Conservation (phyloP, 306 rosid genomes). For the Pyrus pyrifolia region DNA sequence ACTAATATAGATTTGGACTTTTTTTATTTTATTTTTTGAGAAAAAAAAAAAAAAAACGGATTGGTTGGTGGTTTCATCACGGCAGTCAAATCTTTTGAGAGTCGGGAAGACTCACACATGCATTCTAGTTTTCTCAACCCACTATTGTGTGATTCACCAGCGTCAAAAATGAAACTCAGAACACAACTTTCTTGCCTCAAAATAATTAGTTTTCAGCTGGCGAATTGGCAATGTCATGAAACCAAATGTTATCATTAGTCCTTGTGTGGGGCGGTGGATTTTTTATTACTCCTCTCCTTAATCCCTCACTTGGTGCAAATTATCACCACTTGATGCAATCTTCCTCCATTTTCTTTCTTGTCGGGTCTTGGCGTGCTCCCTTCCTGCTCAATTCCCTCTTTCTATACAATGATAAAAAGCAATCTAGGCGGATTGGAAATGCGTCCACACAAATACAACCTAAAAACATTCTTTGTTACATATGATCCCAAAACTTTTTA, state of each 20-base stretch:
- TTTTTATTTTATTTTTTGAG: no score
- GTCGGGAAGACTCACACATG: accelerated
- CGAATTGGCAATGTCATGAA: neutral
- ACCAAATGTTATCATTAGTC: slow-evolving; percentile 3
- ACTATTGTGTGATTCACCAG: no score
- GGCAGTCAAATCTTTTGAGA: no score
- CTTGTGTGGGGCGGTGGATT: slow-evolving; percentile 27
- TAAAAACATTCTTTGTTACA: no score
- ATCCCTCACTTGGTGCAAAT: slow-evolving; percentile 38
- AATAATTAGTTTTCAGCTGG: neutral
- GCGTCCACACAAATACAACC: no score
- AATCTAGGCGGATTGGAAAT: no score
- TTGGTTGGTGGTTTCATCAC: accelerated
- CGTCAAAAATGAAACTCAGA: accelerated
- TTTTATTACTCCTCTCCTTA: slow-evolving; percentile 22
- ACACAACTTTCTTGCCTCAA: no score
- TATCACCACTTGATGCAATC: slow-evolving; percentile 20
- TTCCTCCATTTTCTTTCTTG: slow-evolving; percentile 5
- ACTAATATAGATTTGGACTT: no score
- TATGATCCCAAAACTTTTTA: no score
- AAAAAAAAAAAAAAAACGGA: no score
- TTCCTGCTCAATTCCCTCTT: neutral
- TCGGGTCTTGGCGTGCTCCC: neutral
- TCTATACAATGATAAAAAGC: neutral
- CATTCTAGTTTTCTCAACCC: accelerated